phyloP scores from a whole-genome alignment of 495 filamentous ascomycete species.

The Achaetomiella virescens region DNA sequence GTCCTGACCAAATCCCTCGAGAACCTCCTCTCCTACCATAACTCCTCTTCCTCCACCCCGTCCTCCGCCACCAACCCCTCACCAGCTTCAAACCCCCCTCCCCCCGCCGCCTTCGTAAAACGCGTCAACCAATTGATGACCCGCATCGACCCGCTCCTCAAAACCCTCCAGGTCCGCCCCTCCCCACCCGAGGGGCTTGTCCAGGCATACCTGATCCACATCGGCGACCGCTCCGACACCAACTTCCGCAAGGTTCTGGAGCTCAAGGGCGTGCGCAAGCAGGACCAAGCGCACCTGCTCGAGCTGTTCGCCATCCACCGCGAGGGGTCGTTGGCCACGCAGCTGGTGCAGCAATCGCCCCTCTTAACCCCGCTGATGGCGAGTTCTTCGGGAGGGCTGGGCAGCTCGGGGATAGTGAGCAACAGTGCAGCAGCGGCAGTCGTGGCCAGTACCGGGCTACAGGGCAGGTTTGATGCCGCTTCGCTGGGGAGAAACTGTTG shows the following conservation, averaged over 20 bases:
- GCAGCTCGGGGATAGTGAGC: not conserved
- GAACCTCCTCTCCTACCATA: slow-evolving; percentile 55
- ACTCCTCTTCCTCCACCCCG: slow-evolving; percentile 31
- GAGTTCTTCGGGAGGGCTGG: slow-evolving; percentile 21
- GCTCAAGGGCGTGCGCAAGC: slow-evolving; percentile 77
- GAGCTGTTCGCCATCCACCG: slow-evolving; percentile 85
- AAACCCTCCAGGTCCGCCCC: slow-evolving; percentile 91
- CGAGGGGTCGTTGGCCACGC: slow-evolving; percentile 51
- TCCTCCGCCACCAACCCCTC: slow-evolving; percentile 26
- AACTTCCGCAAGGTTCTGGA: slow-evolving; percentile 98
- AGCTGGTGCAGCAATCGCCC: slow-evolving; percentile 52
- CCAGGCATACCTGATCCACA: slow-evolving; percentile 93
- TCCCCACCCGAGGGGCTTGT: slow-evolving; percentile 89
- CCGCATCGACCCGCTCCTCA: slow-evolving; percentile 86
- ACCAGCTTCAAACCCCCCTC: slow-evolving; percentile 21
- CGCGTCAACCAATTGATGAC: slow-evolving; percentile 79
- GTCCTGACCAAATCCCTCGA: slow-evolving; percentile 78
- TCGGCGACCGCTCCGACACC: slow-evolving; percentile 79
- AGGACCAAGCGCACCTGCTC: slow-evolving; percentile 74
- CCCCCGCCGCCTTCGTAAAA: slow-evolving; percentile 68
- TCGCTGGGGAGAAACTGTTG: slow-evolving; percentile 67
- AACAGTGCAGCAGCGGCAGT: slow-evolving; percentile 15
- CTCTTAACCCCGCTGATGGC: slow-evolving; percentile 57
- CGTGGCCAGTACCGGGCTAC: slow-evolving; percentile 40
- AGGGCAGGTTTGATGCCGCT: slow-evolving; percentile 71